Base-by-base conservation (phyloP, 2,329 filamentous ascomycete species). In the Colletotrichum endophyticum region DNA sequence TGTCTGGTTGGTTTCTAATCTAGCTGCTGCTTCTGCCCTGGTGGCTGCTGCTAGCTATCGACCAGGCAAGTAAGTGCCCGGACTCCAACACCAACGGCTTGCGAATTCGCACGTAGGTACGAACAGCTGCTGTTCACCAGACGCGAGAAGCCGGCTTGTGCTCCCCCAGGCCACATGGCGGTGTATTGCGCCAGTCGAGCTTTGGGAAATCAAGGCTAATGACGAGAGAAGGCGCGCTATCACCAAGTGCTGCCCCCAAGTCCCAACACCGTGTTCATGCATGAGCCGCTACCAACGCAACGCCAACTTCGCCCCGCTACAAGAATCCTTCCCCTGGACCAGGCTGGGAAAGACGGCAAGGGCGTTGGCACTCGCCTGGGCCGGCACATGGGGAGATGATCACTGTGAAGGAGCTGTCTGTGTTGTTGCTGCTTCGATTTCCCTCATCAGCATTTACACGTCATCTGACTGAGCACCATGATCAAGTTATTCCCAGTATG, bases 181-280 rank as follows among this genome's bases (percentile, higher is more conserved):
- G 30, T 57, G 57, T 57, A 64, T 16, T 30, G 44, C 12, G 27
- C 16, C 25, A 16, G 22, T 36, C 27, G 11, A 27, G 16, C 22
- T 39, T 39, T 63, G 39, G 30, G 11, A 25, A 36, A 56, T 68
- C 15, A 19, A 16, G 22, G n/a, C 34, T 39, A n/a, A n/a, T 12
- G 39, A 44, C 1, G 39, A 44, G 39, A 44, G 39, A 44, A 44
- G 16, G 19, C 34, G 34, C 15, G 34, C 39, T 16, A 44, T 44
- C 39, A 44, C 39, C 39, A 44, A 44, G 39, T 44, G 39, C 39
- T 44, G 39, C 39, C 39, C 39, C 19, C 9, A 49, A 53, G 19
- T 49, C 27, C n/a, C 22, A 56, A 67, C 49, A 75, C 68, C 68
- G 68, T 72, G 34, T 72, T 72, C 68, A 62, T 67, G 62, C 69